Percentiles rank a stretch among this genome's conserved stretches.
phyloP scores from a whole-genome alignment of 371 early-diverging fungal genomes.

The Globomyces sp. region DNA sequence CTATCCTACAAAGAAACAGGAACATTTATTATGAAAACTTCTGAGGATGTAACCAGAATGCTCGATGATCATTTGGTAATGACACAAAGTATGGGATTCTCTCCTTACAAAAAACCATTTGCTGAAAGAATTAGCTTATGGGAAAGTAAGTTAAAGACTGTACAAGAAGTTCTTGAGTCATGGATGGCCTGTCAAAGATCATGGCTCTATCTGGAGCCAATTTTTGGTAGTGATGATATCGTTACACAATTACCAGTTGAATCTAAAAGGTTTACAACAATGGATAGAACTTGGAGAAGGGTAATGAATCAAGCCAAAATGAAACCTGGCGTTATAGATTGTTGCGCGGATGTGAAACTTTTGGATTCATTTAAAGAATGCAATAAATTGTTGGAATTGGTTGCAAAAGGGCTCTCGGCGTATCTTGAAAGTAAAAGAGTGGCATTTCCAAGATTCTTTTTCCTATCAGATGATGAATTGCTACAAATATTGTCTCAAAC shows the following conservation, averaged over 20 bases:
- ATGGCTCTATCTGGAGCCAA: constrained; percentile 62
- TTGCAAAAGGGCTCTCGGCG: constrained; percentile 58
- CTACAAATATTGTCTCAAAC: constrained; percentile 62
- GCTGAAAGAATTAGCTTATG: constrained; percentile 52
- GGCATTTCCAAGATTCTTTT: constrained; percentile 61
- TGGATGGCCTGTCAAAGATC: constrained; percentile 59
- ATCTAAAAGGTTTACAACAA: constrained; percentile 56
- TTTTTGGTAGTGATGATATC: constrained; percentile 59
- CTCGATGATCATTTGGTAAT: constrained; percentile 62
- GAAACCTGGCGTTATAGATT: constrained; percentile 51
- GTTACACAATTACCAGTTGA: constrained; percentile 57
- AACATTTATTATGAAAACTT: constrained; percentile 54
- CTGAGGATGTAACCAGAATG: constrained; percentile 52
- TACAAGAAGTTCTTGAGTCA: constrained; percentile 59
- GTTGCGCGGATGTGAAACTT: constrained; percentile 53
- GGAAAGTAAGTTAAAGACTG: constrained; percentile 54
- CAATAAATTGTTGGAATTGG: constrained; percentile 59
- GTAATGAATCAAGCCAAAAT: constrained; percentile 50
- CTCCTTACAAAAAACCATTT: constrained; percentile 61
- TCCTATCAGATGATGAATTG: constrained; percentile 61
- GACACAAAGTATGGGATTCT: constrained; percentile 60
- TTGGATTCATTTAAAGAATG: constrained; percentile 56
- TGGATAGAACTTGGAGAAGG: constrained; percentile 59
- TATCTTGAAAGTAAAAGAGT: constrained; percentile 60
- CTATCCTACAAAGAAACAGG: constrained; percentile 58